Percentiles rank a stretch among this genome's conserved stretches.
Conservation (phyloP, 148 eudicot species). For the Rhododendron henanense region DNA sequence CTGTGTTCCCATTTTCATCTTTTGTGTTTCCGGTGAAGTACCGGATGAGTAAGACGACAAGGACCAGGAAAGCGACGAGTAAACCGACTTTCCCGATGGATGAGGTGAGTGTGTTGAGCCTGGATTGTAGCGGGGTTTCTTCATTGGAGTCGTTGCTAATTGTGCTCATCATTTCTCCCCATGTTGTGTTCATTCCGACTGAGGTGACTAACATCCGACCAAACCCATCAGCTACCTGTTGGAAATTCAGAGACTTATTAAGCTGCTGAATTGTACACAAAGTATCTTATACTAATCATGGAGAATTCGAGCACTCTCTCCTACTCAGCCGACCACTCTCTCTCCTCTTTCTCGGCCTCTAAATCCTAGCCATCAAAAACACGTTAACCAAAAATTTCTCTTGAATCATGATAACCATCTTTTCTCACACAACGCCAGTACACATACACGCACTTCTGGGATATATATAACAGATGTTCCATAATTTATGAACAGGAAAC, state of each 20-base stretch:
- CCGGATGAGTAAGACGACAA: background rate
- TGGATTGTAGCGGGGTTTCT: background rate
- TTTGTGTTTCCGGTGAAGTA: background rate
- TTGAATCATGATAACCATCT: too few species aligned
- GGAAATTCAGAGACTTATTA: background rate
- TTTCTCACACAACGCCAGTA: background rate
- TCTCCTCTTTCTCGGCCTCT: too few species aligned
- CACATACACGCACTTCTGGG: too few species aligned
- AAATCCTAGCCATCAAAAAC: too few species aligned
- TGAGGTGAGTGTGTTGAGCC: background rate
- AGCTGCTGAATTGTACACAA: background rate
- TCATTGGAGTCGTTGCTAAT: background rate
- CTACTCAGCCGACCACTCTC: too few species aligned
- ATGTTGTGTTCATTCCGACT: background rate
- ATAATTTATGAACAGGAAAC: background rate
- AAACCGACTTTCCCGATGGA: background rate
- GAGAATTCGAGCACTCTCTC: too few species aligned
- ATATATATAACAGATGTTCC: too few species aligned
- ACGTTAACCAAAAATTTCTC: too few species aligned
- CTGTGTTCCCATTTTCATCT: background rate
- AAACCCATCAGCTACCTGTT: background rate
- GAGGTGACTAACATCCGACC: background rate
- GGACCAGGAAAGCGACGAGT: background rate
- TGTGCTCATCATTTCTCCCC: background rate
- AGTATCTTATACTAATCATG: too few species aligned